Evolutionary conservation across 2,329 filamentous ascomycete species (phyloP).

Genomic region (Aspergillus fumigatiaffinis): DNA sequence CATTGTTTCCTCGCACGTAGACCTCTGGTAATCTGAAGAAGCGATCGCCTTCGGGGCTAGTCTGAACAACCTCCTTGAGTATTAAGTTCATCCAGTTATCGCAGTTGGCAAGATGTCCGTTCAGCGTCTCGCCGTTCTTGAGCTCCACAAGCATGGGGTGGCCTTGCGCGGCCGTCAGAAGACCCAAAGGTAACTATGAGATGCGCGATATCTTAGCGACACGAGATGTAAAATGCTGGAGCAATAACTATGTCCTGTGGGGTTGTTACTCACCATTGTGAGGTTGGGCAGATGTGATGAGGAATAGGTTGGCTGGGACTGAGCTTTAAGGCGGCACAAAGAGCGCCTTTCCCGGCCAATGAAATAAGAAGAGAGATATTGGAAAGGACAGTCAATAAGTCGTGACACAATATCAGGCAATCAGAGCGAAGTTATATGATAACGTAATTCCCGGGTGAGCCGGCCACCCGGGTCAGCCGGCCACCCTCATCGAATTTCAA

Average conservation of each 20-base stretch:
- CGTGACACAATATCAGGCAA: background rate
- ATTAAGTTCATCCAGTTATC: slow-evolving; percentile 99
- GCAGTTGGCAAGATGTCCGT: slow-evolving; percentile 92
- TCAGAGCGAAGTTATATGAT: background rate
- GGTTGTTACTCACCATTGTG: background rate
- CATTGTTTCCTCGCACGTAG: slow-evolving; percentile 96
- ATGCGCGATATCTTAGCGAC: background rate
- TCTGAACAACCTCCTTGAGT: slow-evolving; percentile 94
- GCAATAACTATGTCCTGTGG: background rate
- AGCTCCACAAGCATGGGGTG: slow-evolving; percentile 97
- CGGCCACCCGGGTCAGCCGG: too few species aligned
- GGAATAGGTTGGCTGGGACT: background rate
- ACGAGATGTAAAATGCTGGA: background rate
- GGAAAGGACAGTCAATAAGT: background rate
- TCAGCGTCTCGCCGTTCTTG: slow-evolving; percentile 95
- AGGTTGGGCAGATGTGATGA: background rate
- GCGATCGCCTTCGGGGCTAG: slow-evolving; percentile 88
- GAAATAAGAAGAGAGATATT: background rate
- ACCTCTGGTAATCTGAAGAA: slow-evolving; percentile 90
- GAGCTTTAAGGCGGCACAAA: background rate
- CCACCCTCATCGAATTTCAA: too few species aligned
- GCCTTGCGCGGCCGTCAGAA: slow-evolving; percentile 93
- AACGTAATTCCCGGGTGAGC: too few species aligned
- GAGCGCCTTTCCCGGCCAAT: background rate
- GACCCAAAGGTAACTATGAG: slow-evolving; percentile 62